phyloP scores from a whole-genome alignment of 2,329 filamentous ascomycete species.

The Aspergillus ibericus region DNA sequence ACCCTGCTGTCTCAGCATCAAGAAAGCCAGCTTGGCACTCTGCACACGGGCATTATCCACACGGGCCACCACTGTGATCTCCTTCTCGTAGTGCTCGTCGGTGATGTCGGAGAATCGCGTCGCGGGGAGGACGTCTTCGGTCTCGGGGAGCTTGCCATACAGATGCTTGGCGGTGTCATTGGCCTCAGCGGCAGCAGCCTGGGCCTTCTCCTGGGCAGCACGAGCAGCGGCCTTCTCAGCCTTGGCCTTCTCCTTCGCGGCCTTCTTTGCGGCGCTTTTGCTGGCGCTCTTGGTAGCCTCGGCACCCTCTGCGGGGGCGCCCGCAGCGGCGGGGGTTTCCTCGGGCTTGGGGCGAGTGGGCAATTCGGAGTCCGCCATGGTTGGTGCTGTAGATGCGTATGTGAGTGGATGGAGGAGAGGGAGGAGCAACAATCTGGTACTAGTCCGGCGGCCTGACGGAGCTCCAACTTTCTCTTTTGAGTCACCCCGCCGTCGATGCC shows the following conservation, averaged over 20 bases:
- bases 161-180: constrained; percentile 65
- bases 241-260: constrained; percentile 86
- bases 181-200: constrained; percentile 64
- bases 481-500: constrained; percentile 31
- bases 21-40: constrained; percentile 85
- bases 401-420: not conserved
- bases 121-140: constrained; percentile 61
- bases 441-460: constrained; percentile 4
- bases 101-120: constrained; percentile 55
- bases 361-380: constrained; percentile 43
- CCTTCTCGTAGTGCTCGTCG: constrained; percentile 66
- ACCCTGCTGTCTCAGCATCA: constrained; percentile 77
- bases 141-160: constrained; percentile 70
- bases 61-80: constrained; percentile 74
- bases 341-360: constrained; percentile 43
- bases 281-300: constrained; percentile 46
- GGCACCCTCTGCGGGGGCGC: constrained; percentile 37
- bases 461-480: constrained; percentile 20
- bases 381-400: constrained; percentile 9
- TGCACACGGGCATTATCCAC: constrained; percentile 87
- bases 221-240: constrained; percentile 70
- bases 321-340: constrained; percentile 29
- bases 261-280: constrained; percentile 83
- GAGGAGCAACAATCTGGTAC: constrained; percentile 1
- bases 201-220: constrained; percentile 72